phyloP scores from a whole-genome alignment of 2,329 filamentous ascomycete genomes.

The Keithomyces neogunnii region DNA sequence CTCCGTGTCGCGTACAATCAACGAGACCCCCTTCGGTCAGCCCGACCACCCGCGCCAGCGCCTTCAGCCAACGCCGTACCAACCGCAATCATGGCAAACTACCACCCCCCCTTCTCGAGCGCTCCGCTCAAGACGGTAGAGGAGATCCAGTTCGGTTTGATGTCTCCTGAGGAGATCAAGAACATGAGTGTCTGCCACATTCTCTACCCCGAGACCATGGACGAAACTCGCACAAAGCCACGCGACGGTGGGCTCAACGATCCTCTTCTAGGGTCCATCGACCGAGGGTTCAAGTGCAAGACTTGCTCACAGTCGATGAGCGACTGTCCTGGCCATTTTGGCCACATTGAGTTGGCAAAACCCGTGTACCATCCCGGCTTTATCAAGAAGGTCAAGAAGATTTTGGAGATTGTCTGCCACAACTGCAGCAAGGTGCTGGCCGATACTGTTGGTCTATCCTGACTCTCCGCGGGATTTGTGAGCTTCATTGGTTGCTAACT shows the following conservation, averaged over 20 bases:
- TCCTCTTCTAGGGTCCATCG: slow-evolving; percentile 90
- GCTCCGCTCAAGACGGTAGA: slow-evolving; percentile 95
- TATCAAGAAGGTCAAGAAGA: slow-evolving; percentile 98
- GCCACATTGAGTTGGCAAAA: slow-evolving; percentile 94
- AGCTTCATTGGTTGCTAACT: slow-evolving; percentile 52
- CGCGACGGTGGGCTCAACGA: slow-evolving; percentile 91
- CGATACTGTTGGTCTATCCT: slow-evolving; percentile 82
- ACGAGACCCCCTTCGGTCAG: slow-evolving; percentile 6
- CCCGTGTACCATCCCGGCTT: slow-evolving; percentile 95
- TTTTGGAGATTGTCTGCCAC: slow-evolving; percentile 97
- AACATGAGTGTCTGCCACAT: slow-evolving; percentile 96
- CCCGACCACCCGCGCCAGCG: slow-evolving; percentile 7
- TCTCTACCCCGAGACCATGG: slow-evolving; percentile 98
- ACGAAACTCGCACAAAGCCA: slow-evolving; percentile 85
- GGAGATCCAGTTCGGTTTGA: slow-evolving; percentile 97
- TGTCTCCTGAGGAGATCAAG: slow-evolving; percentile 98
- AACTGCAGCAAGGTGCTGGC: slow-evolving; percentile 97
- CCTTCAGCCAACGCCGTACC: neutral
- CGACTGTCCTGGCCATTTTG: slow-evolving; percentile 96
- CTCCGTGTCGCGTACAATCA: slow-evolving; percentile 9
- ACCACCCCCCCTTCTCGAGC: slow-evolving; percentile 83
- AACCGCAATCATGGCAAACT: slow-evolving; percentile 72
- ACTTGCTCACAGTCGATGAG: slow-evolving; percentile 94
- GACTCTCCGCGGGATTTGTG: slow-evolving; percentile 42
- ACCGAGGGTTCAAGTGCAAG: slow-evolving; percentile 89